A percentile compares a stretch with the other conserved stretches of the same genome.
Conservation (phyloP, 2,329 filamentous ascomycete genomes). For the Coniochaeta ligniaria region DNA sequence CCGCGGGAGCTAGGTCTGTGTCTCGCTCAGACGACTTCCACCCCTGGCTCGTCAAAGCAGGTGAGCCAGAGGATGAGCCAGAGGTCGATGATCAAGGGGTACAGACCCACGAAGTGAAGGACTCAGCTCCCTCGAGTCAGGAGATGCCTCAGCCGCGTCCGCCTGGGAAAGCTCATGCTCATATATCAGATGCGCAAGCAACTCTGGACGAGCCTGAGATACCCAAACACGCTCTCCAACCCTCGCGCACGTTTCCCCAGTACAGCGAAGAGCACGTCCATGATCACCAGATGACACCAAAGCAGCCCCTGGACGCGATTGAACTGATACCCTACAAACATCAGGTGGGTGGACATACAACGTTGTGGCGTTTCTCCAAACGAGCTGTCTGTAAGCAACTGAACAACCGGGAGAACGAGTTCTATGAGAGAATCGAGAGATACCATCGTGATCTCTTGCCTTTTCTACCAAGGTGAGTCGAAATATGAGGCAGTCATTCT, state of each 20-base stretch:
- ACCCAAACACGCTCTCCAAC: conserved; percentile 21
- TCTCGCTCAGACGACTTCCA: conserved; percentile 29
- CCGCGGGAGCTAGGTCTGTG: conserved; percentile 10
- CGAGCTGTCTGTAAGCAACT: conserved; percentile 96
- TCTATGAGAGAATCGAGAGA: conserved; percentile 92
- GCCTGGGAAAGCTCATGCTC: conserved; percentile 17
- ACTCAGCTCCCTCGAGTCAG: neutral
- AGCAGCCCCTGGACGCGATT: conserved; percentile 75
- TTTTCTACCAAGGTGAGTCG: conserved; percentile 74
- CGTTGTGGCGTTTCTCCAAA: conserved; percentile 90
- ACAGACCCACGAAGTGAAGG: neutral
- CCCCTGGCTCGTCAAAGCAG: conserved; percentile 53
- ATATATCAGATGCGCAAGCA: conserved; percentile 14
- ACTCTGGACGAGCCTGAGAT: conserved; percentile 17
- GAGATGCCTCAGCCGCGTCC: conserved; percentile 7
- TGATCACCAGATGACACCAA: conserved; percentile 41
- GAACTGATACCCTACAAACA: conserved; percentile 96
- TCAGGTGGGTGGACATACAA: conserved; percentile 95
- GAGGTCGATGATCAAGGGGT: conserved; percentile 9
- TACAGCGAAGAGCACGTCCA: conserved; percentile 42
- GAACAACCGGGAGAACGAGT: conserved; percentile 97
- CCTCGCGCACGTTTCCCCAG: conserved; percentile 29
- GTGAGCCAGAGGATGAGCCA: conserved; percentile 36
- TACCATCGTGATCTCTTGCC: conserved; percentile 83
- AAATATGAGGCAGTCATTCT: conserved; percentile 7